phyloP scores from a whole-genome alignment of 129 eudicot genomes.

The Chrysanthemum makinoi region DNA sequence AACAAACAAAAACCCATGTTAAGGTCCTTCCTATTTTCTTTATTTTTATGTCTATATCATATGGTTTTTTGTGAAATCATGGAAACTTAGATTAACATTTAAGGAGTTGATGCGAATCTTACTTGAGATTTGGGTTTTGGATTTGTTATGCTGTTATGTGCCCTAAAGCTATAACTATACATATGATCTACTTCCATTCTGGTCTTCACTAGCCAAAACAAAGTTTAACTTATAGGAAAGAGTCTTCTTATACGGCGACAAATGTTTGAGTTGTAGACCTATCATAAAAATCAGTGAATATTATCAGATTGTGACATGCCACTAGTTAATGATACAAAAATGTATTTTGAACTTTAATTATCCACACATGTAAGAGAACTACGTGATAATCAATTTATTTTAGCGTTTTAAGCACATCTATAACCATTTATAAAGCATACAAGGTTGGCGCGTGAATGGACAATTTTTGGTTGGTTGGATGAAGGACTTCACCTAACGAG shows the following conservation, averaged over 20 bases:
- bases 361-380: too few species aligned
- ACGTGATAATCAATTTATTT: neutral
- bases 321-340: neutral
- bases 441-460: too few species aligned
- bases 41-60: conserved; percentile 3
- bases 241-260: conserved; percentile 14
- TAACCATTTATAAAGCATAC: too few species aligned
- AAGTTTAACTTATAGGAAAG: neutral
- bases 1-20: conserved; percentile 34
- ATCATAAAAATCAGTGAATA: neutral
- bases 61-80: conserved; percentile 16
- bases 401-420: too few species aligned
- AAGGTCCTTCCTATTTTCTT: conserved; percentile 12
- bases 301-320: neutral
- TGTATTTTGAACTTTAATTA: neutral
- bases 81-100: conserved; percentile 23
- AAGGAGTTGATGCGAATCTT: conserved; percentile 35
- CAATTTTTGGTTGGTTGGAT: too few species aligned
- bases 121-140: conserved; percentile 35
- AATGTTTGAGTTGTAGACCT: neutral
- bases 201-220: conserved; percentile 20
- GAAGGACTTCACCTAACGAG: too few species aligned
- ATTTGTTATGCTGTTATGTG: conserved; percentile 37
- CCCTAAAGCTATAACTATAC: conserved; percentile 36
- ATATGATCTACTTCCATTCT: conserved; percentile 23